A percentile compares a stretch with the other conserved stretches of the same genome.
phyloP scores from a whole-genome alignment of 192 early-diverging fungal genomes.

The Podila epicladia region DNA sequence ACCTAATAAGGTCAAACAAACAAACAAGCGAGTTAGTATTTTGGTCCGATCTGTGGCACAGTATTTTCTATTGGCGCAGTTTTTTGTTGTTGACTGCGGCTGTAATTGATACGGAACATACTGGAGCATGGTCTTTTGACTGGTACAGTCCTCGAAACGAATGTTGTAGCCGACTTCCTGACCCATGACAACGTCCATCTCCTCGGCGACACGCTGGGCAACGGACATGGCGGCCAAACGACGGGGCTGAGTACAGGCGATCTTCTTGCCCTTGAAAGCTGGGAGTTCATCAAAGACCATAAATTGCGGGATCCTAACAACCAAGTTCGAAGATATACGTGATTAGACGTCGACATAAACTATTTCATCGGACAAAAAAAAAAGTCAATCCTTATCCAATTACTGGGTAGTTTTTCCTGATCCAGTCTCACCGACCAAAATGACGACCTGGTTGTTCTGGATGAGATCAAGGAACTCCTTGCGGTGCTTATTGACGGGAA shows the following conservation, averaged over 20 bases:
- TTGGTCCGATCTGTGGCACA: constrained; percentile 7
- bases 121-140: constrained; percentile 85
- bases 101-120: constrained; percentile 18
- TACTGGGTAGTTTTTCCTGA: constrained; percentile 99
- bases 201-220: constrained; percentile 97
- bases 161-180: constrained; percentile 98
- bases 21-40: constrained; percentile 9
- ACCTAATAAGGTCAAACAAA: constrained; percentile 49
- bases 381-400: constrained; percentile 11
- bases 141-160: constrained; percentile 97
- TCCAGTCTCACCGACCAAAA: constrained; percentile 97
- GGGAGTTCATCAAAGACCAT: constrained; percentile 92
- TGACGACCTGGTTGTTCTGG: constrained; percentile 93
- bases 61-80: background rate
- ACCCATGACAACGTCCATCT: constrained; percentile 93
- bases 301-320: constrained; percentile 93
- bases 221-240: constrained; percentile 99
- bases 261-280: constrained; percentile 86
- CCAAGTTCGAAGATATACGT: background rate
- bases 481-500: constrained; percentile 96
- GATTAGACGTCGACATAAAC: background rate
- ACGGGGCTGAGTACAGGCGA: constrained; percentile 99
- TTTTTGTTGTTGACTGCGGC: constrained; percentile 30
- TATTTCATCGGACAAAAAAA: background rate
- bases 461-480: constrained; percentile 90